Percentiles rank a stretch among this genome's conserved stretches.
Conservation (phyloP, 345 rosid species). For the Cardamine occulta region DNA sequence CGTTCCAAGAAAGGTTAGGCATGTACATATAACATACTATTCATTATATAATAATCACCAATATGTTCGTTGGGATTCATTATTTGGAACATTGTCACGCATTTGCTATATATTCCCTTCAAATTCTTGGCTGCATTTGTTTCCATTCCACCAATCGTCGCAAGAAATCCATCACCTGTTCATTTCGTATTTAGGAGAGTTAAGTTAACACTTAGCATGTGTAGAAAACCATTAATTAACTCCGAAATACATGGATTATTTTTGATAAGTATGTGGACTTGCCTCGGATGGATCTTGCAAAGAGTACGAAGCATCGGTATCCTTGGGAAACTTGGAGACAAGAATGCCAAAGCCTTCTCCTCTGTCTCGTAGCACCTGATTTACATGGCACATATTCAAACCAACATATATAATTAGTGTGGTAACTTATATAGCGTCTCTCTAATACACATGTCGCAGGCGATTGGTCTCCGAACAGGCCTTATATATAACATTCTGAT, state of each 20-base stretch:
- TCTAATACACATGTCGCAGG: too few species aligned
- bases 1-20: slow-evolving; percentile 33
- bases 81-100: slow-evolving; percentile 17
- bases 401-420: background rate
- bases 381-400: slow-evolving; percentile 4
- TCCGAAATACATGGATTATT: background rate
- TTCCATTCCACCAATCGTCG: slow-evolving; percentile 66
- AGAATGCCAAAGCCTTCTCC: slow-evolving; percentile 94
- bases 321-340: slow-evolving; percentile 86
- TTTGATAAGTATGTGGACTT: slow-evolving; percentile 18
- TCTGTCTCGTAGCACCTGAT: slow-evolving; percentile 69
- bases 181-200: slow-evolving; percentile 23
- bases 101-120: slow-evolving; percentile 9
- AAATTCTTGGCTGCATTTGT: slow-evolving; percentile 40
- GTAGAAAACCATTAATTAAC: background rate
- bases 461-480: too few species aligned
- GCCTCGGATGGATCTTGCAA: slow-evolving; percentile 78
- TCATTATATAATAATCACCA: slow-evolving; percentile 6
- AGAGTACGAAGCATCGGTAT: slow-evolving; percentile 81
- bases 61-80: slow-evolving; percentile 8
- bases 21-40: slow-evolving; percentile 33
- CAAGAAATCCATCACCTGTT: slow-evolving; percentile 70
- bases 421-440: background rate
- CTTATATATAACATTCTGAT: background rate
- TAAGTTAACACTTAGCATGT: slow-evolving; percentile 21